Conservation (phyloP, 768 basidiomycete species). For the button mushroom (Agaricus bisporus) region DNA sequence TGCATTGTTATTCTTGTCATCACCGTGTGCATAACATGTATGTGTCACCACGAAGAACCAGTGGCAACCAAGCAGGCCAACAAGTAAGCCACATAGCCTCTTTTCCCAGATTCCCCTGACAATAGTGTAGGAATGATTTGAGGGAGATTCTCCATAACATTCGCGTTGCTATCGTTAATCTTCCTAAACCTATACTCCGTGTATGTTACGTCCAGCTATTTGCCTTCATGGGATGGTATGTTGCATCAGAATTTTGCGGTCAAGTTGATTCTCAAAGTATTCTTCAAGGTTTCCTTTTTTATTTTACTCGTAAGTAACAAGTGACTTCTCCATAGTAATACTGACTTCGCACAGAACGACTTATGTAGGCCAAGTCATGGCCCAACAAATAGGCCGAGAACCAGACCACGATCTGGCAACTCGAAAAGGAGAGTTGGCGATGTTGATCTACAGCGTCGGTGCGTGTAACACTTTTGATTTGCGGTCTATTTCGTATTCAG, state of each 20-base stretch:
- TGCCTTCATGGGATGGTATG: constrained; percentile 94
- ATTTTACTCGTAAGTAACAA: constrained; percentile 68
- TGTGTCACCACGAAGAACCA: constrained; percentile 74
- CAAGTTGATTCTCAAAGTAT: neutral
- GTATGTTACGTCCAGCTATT: constrained; percentile 94
- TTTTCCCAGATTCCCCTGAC: neutral
- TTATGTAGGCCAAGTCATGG: constrained; percentile 93
- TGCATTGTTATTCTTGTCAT: constrained; percentile 70
- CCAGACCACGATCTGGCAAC: constrained; percentile 83
- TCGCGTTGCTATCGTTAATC: constrained; percentile 57
- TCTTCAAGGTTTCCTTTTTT: constrained; percentile 82
- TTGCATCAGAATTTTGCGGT: constrained; percentile 6
- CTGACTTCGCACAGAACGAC: constrained; percentile 55
- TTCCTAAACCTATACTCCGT: constrained; percentile 79
- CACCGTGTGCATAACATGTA: constrained; percentile 88
- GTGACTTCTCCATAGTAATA: neutral
- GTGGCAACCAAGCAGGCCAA: constrained; percentile 30
- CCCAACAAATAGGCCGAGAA: constrained; percentile 62
- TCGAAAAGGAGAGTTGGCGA: constrained; percentile 78
- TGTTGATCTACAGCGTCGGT: constrained; percentile 91
- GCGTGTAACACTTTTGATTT: constrained; percentile 16
- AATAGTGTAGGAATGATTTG: constrained; percentile 39
- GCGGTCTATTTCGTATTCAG: constrained; percentile 6
- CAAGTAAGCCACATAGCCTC: constrained; percentile 27
- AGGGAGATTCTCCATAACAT: constrained; percentile 80